Base-by-base conservation (phyloP, 345 rosid genomes). In the Lumnitzera racemosa region DNA sequence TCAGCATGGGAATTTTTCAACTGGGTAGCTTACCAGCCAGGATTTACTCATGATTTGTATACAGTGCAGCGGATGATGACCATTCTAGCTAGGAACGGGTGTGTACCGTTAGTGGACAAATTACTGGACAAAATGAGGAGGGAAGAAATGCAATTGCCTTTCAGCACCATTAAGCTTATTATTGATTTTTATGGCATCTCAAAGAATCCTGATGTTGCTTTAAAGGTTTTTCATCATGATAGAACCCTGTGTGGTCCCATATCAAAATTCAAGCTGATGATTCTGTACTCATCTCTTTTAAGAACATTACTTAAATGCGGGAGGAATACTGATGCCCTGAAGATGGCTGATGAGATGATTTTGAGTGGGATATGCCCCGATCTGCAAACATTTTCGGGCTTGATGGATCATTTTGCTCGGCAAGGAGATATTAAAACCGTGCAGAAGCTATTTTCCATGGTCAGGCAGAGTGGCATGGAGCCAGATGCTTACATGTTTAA, bases 1-100 rank as follows among this genome's bases (percentile, higher is more conserved):
- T 74, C 83, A 57, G 96, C 96, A 13, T 89, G 98, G 98, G 72
- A 67, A 57, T 87, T 89, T 83, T 92, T 92, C 77, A 80, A 88
- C 66, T 92, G 96, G 98, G 94, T 92, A 58, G 87, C 88, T 49
- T 71, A 51, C 79, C 98, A 87, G 72, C 91, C 96, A 0, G 91
- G 87, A 61, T 89, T 82, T 71, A 74, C 85, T 53, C 98, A 89
- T 15, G 89, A 92, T 58, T 71, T 82, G 50, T 87, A 85, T 69
- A 79, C 96, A 0, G 81, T 85, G 2, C 81, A 85, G 76, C 80
- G 94, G 72, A 82, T 85, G 96, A 80, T 87, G 77, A 68, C 90
- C 59, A 73, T 89, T 64, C 72, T 85, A 63, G 91, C 96, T 53
- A 82, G 77, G 24, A 78, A 76, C 66, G 96, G 97, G 31, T 70